Evolutionary conservation across 73 alveolate species (phyloP), one percentile per base, ranked within the genome.

Genomic region (Paramecium octaurelia): DNA sequence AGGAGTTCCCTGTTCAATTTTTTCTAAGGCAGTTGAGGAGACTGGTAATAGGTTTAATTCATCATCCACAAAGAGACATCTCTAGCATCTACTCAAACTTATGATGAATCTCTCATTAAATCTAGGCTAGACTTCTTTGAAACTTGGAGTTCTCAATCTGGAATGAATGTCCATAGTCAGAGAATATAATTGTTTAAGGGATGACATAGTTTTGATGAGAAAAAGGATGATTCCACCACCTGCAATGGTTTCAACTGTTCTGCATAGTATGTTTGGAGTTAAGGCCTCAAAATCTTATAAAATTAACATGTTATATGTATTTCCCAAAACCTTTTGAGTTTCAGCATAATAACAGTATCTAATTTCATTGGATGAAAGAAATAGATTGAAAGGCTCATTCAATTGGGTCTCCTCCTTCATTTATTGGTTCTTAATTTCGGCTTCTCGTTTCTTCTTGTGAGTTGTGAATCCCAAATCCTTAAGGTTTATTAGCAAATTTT

Each of bases 281-380:
- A 99, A 90, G 40, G 99, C 99, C 95, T 99, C 99, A 69, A 99
- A 99, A 86, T 99, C 99, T 96, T 97, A 97, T 46, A 98, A 76
- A 86, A 98, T 96, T 58, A 97, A 90, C 99, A 98, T 98, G 43
- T 99, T 98, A 89, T 87, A 99, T 31, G 99, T 99, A 75, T 97
- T 94, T 80, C 99, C 99, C 70, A 99, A 93, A n/a, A 99, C 95
- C 76, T 98, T 98, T 93, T 98, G 98, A 9, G 99, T 95, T 92
- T 99, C 99, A 58, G 99, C 98, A 95, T 99, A 99, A 96, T 98
- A 99, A 97, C 99, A 98, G 93, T 96, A 99, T 84, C 99, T 95
- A 85, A 99, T 98, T 88, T 98, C 98, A 84, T 99, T 98, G 29
- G 99, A 95, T 3, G 99, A 93, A 20, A 99, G 86, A 93, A 99